Conservation (phyloP, 495 filamentous ascomycete genomes). For the Cercophora samala region DNA sequence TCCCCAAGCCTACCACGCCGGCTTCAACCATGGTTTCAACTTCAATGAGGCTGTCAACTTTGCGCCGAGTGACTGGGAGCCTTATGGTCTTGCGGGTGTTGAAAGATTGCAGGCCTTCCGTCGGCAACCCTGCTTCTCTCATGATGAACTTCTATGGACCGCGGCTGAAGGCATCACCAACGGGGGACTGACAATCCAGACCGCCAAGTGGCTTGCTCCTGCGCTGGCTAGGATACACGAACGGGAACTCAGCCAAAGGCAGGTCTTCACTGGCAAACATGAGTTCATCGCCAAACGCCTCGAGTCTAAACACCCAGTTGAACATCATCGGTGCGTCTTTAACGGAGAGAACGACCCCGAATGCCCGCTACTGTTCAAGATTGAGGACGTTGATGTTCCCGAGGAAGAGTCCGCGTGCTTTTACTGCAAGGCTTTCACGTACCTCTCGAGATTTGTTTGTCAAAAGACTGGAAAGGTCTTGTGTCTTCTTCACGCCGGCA, state of each 20-base stretch:
- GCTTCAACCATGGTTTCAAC: slow-evolving; percentile 96
- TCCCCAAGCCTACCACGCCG: slow-evolving; percentile 86
- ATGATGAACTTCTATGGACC: slow-evolving; percentile 92
- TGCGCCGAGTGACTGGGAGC: slow-evolving; percentile 95
- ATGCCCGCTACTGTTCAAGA: slow-evolving; percentile 44
- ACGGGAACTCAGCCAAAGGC: slow-evolving; percentile 67
- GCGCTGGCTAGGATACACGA: slow-evolving; percentile 73
- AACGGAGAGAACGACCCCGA: slow-evolving; percentile 38
- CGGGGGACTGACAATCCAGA: slow-evolving; percentile 80
- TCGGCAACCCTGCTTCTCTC: slow-evolving; percentile 91
- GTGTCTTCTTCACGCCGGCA: slow-evolving; percentile 75
- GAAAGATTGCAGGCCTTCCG: slow-evolving; percentile 83
- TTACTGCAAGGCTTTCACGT: slow-evolving; percentile 89
- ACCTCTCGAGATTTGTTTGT: slow-evolving; percentile 87
- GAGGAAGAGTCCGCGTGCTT: slow-evolving; percentile 89
- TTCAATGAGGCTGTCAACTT: slow-evolving; percentile 99
- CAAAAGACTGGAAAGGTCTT: slow-evolving; percentile 69
- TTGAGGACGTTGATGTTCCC: slow-evolving; percentile 69
- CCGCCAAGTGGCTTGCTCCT: slow-evolving; percentile 89
- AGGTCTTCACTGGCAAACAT: slow-evolving; percentile 65
- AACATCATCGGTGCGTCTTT: slow-evolving; percentile 42
- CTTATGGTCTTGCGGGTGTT: slow-evolving; percentile 82
- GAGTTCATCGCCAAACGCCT: slow-evolving; percentile 51
- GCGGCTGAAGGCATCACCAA: slow-evolving; percentile 62
- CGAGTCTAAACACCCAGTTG: slow-evolving; percentile 40